Percentiles rank a stretch among this genome's conserved stretches.
Evolutionary conservation across 202 grass and related monocot species (phyloP).

Genomic region (Miscanthus sacchariflorus): DNA sequence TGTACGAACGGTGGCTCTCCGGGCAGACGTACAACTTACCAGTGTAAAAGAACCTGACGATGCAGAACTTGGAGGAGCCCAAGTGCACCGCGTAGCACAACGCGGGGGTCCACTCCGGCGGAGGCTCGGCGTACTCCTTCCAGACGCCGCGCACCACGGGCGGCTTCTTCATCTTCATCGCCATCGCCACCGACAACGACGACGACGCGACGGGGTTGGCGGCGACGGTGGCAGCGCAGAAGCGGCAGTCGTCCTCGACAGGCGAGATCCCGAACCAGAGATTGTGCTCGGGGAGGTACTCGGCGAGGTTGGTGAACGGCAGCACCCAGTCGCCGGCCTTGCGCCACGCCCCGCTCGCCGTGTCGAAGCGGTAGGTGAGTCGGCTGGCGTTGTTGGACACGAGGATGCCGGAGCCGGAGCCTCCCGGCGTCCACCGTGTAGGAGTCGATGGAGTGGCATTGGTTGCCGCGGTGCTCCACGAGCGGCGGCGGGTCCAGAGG

Average conservation of each 20-base stretch:
- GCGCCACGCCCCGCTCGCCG: neutral
- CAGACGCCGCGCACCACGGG: neutral
- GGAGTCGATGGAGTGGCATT: neutral
- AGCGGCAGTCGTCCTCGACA: neutral
- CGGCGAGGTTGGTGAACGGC: neutral
- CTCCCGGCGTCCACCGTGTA: neutral
- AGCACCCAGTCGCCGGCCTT: neutral
- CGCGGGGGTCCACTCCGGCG: neutral
- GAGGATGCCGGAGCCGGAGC: neutral
- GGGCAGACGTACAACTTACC: neutral
- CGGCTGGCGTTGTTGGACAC: neutral
- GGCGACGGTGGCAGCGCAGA: neutral
- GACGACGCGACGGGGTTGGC: no score
- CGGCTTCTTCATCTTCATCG: no score
- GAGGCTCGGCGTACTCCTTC: constrained; percentile 13
- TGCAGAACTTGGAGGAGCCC: constrained; percentile 11
- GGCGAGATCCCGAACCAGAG: neutral
- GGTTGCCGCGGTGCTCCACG: neutral
- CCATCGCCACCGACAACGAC: no score
- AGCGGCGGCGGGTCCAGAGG: neutral
- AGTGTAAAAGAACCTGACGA: neutral
- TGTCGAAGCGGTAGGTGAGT: neutral
- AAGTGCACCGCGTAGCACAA: neutral
- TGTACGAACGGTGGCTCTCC: no score
- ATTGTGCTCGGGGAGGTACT: neutral